phyloP scores from a whole-genome alignment of 78 protist species.

The Pigoraptor vietnamica region DNA sequence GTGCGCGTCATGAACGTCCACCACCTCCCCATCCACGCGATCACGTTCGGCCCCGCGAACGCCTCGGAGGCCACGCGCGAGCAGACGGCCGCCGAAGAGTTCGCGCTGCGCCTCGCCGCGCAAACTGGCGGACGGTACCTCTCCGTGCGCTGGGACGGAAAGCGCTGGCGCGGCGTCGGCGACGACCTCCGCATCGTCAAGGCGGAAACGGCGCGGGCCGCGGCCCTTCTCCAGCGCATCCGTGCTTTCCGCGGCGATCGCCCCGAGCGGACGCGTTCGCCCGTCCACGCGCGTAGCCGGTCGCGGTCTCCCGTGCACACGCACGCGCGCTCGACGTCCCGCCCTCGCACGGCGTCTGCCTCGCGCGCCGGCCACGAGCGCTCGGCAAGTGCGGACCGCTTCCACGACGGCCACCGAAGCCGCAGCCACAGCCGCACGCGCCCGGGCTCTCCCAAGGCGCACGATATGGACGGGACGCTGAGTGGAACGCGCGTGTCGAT shows the following conservation, averaged over 20 bases:
- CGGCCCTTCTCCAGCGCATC: neutral
- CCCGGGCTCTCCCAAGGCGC: neutral
- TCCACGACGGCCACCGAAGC: too few relatives aligned
- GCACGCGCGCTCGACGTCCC: neutral
- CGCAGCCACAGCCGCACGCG: neutral
- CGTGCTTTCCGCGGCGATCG: neutral
- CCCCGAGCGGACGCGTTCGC: neutral
- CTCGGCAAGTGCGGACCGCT: neutral
- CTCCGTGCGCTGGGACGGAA: neutral
- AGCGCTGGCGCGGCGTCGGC: neutral
- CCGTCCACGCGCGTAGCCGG: neutral
- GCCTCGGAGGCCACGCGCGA: neutral
- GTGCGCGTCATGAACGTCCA: neutral
- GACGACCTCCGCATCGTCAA: neutral
- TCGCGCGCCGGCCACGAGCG: too few relatives aligned
- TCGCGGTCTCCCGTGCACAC: neutral
- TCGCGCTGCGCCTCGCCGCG: neutral
- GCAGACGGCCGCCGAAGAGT: neutral
- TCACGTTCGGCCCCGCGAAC: neutral
- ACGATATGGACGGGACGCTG: neutral
- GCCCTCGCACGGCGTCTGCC: too few relatives aligned
- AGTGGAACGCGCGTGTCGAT: neutral
- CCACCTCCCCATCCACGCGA: neutral
- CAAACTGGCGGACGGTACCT: neutral
- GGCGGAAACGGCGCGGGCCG: neutral